These are phyloP conservation scores for Panellus pusillus DNA, from an alignment of 768 basidiomycete species.

Conservation along the genomic window DNA sequence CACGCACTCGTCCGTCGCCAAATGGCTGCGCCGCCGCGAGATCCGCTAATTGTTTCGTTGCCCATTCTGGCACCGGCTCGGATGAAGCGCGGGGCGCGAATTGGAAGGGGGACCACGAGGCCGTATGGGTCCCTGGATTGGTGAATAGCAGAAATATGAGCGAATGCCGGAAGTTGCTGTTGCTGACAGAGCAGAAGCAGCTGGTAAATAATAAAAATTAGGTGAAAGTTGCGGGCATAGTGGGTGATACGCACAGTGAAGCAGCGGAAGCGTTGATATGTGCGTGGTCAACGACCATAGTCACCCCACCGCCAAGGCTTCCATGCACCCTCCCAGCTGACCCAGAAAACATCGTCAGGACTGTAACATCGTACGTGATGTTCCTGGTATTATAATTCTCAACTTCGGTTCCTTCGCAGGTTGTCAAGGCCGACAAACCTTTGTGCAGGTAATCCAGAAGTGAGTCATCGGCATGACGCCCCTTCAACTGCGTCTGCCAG, in stretches of 20 bases:
- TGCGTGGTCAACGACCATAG: slow-evolving; percentile 19
- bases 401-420: background rate
- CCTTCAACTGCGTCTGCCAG: slow-evolving; percentile 19
- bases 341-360: slow-evolving; percentile 18
- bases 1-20: slow-evolving; percentile 15
- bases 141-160: slow-evolving; percentile 14
- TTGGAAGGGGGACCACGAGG: slow-evolving; percentile 10
- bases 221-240: background rate
- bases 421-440: background rate
- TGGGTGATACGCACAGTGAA: slow-evolving; percentile 2
- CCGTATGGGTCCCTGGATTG: background rate
- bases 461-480: slow-evolving; percentile 10
- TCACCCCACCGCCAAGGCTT: slow-evolving; percentile 13
- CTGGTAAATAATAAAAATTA: background rate
- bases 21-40: slow-evolving; percentile 17
- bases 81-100: background rate
- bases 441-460: slow-evolving; percentile 10
- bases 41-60: background rate
- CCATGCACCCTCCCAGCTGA: slow-evolving; percentile 14
- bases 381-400: slow-evolving; percentile 2
- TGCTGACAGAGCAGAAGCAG: slow-evolving; percentile 9
- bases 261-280: slow-evolving; percentile 13
- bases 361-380: slow-evolving; percentile 2
- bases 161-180: slow-evolving; percentile 16
- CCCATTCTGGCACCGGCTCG: slow-evolving; percentile 8